A percentile compares a stretch with the other conserved stretches of the same genome.
Conservation (phyloP, 768 basidiomycete species). For the Auricularia sp. region DNA sequence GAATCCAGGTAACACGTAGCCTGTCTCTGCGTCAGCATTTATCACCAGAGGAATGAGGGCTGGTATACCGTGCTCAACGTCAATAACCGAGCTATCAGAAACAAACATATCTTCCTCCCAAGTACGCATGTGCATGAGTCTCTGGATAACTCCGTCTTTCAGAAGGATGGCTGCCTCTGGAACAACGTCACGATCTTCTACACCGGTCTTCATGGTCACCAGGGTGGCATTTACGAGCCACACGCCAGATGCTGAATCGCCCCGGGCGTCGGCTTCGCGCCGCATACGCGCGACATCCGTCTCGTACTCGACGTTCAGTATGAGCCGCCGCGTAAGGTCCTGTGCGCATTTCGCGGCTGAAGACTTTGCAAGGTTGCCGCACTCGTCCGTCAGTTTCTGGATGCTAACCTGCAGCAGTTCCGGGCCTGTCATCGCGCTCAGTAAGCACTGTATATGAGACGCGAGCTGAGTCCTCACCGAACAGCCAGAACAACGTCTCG, state of each 20-base stretch:
- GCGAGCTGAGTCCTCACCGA: conserved; percentile 34
- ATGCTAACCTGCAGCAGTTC: neutral
- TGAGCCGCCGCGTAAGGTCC: neutral
- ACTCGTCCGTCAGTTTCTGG: neutral
- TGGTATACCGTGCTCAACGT: too few species aligned
- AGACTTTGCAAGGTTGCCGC: neutral
- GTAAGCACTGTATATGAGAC: neutral
- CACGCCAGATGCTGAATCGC: neutral
- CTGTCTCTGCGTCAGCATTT: conserved; percentile 21
- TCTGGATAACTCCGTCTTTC: neutral
- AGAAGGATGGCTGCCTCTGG: neutral
- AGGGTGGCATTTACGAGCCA: neutral
- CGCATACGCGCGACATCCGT: neutral
- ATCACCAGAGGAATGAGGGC: too few species aligned
- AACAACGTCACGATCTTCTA: neutral
- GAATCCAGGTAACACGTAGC: conserved; percentile 59
- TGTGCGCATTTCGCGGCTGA: neutral
- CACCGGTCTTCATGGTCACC: neutral
- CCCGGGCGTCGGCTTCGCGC: neutral
- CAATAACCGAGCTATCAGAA: too few species aligned
- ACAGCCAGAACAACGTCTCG: conserved; percentile 61
- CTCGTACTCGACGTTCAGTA: neutral
- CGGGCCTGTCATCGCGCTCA: neutral
- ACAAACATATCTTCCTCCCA: neutral
- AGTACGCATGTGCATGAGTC: neutral